Evolutionary conservation across 371 early-diverging fungal species (phyloP), one percentile per base, ranked within the genome.

Genomic region (Mucor lusitanicus): DNA sequence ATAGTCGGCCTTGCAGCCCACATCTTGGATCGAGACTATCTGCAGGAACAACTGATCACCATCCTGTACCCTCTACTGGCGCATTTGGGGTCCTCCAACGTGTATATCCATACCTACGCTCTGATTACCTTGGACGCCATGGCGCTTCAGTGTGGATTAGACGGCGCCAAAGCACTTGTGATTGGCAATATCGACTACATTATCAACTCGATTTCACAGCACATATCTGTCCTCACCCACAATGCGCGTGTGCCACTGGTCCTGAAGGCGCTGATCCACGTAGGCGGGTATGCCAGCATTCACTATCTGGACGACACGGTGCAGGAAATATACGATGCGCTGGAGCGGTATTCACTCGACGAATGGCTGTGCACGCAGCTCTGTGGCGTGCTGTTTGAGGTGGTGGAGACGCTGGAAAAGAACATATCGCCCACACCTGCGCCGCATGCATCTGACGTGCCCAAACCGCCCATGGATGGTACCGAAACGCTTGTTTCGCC

Each of bases 141-240:
- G 58, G 79, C 85, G 0, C 23, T 62, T 6, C 32, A 59, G 1
- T 83, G 82, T 54, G 78, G 75, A 12, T 61, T 78, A 8, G 48
- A 48, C 7, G 65, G 63, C 23, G 72, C 79, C 12, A 61, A 70
- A 50, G 70, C 71, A 9, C 73, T 91, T 23, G 72, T 85, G 0
- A 72, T 88, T 25, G 71, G 61, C 40, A 89, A 91, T 55, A 76
- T 88, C 55, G 91, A 91, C 64, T 90, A 91, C 65, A 71, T 90
- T 13, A 81, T 90, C 37, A 87, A 91, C 62, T 73, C 72, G 48
- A 78, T 87, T 2, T 82, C 85, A 3, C 76, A 78, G 17, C 80
- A 85, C 15, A 72, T 91, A 1, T 68, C 80, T 5, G 60, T 83
- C 27, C 46, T 88, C 13, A 57, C 61, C 2, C 59, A 68, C 21